phyloP scores from a whole-genome alignment of 1,284 basidiomycete species.

The Ceratobasidium papillatum region DNA sequence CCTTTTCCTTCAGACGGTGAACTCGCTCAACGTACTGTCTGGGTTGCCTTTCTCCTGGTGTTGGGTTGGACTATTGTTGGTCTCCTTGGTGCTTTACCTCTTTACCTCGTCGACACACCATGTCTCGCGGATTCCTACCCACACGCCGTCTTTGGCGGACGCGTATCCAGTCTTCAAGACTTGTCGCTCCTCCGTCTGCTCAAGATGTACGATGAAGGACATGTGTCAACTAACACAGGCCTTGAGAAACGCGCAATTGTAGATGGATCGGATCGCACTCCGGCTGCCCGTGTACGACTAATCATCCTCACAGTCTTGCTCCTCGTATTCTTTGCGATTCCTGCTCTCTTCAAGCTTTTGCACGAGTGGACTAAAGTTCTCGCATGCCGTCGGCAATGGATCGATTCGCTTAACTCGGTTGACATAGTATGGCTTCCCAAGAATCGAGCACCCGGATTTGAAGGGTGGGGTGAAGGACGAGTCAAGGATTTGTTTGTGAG shows the following conservation, averaged over 20 bases:
- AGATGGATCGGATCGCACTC: slow-evolving; percentile 55
- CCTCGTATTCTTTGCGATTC: slow-evolving; percentile 67
- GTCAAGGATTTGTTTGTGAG: slow-evolving; percentile 73
- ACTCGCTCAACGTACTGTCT: slow-evolving; percentile 71
- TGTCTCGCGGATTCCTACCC: slow-evolving; percentile 67
- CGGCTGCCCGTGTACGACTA: slow-evolving; percentile 63
- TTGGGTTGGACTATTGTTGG: slow-evolving; percentile 72
- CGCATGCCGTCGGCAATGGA: slow-evolving; percentile 66
- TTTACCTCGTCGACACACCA: slow-evolving; percentile 73
- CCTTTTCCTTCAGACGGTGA: slow-evolving; percentile 77
- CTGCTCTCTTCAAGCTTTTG: slow-evolving; percentile 71
- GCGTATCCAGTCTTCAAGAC: slow-evolving; percentile 74
- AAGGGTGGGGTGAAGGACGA: slow-evolving; percentile 74
- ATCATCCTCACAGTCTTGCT: slow-evolving; percentile 72
- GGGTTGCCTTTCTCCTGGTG: slow-evolving; percentile 68
- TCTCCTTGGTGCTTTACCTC: slow-evolving; percentile 70
- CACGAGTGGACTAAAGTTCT: slow-evolving; percentile 68
- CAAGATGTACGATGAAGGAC: slow-evolving; percentile 64
- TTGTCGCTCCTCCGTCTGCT: slow-evolving; percentile 76
- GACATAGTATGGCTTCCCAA: slow-evolving; percentile 80
- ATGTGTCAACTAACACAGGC: slow-evolving; percentile 50
- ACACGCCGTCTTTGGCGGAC: slow-evolving; percentile 61
- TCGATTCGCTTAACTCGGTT: slow-evolving; percentile 65
- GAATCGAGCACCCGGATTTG: slow-evolving; percentile 64
- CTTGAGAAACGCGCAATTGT: slow-evolving; percentile 52